Conservation (phyloP, 1,139 yeast genomes). For the Nakaseomyces glabratus region DNA sequence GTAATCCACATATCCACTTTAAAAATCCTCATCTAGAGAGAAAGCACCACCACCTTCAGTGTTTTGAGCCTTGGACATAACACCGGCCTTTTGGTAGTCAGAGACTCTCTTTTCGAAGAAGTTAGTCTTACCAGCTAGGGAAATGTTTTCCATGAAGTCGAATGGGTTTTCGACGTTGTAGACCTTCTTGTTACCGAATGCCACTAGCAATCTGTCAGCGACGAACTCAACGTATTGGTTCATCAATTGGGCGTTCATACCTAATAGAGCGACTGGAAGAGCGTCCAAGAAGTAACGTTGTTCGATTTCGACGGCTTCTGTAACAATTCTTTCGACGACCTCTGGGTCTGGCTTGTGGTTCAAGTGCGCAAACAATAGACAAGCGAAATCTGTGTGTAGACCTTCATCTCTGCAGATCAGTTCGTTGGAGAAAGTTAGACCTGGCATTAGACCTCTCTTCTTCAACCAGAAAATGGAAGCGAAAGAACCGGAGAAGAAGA, state of each 20-base stretch:
- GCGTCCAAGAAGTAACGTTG: slow-evolving; percentile 92
- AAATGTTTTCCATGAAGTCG: slow-evolving; percentile 97
- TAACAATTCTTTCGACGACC: slow-evolving; percentile 75
- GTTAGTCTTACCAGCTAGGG: slow-evolving; percentile 96
- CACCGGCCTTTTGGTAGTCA: slow-evolving; percentile 98
- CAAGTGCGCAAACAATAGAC: slow-evolving; percentile 87
- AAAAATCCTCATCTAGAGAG: slow-evolving; percentile 45
- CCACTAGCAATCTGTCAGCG: slow-evolving; percentile 85
- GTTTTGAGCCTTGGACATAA: slow-evolving; percentile 58
- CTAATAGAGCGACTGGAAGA: slow-evolving; percentile 80
- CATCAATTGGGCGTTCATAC: slow-evolving; percentile 90
- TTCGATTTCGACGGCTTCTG: slow-evolving; percentile 93
- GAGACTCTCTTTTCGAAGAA: slow-evolving; percentile 98
- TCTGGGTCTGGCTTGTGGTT: slow-evolving; percentile 74
- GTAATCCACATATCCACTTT: slow-evolving; percentile 13
- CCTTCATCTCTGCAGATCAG: slow-evolving; percentile 98
- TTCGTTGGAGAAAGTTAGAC: slow-evolving; percentile 92
- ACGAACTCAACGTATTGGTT: slow-evolving; percentile 95
- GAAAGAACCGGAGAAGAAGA: slow-evolving; percentile 94
- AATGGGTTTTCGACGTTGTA: slow-evolving; percentile 90
- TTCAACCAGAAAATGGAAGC: slow-evolving; percentile 98
- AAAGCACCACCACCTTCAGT: slow-evolving; percentile 39
- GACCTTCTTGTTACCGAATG: slow-evolving; percentile 83
- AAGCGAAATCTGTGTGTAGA: slow-evolving; percentile 95
- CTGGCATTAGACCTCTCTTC: slow-evolving; percentile 98